phyloP scores from a whole-genome alignment of 768 basidiomycete genomes.

The Mycena haematopus region DNA sequence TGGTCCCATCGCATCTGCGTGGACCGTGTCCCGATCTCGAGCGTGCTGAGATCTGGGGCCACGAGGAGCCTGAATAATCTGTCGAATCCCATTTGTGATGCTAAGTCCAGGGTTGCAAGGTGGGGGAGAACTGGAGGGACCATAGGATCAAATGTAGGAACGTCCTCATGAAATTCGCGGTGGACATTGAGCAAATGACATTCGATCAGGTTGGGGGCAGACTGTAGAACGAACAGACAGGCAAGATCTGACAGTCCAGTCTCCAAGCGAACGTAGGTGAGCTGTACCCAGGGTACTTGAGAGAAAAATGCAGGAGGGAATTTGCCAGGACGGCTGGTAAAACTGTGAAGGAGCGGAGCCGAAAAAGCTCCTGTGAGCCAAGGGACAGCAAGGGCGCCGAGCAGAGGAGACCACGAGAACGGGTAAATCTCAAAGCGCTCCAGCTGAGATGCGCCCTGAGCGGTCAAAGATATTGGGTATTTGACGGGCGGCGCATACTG shows the following conservation, averaged over 20 bases:
- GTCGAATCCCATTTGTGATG: constrained; percentile 20
- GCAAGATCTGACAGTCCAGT: constrained; percentile 17
- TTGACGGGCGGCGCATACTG: constrained; percentile 18
- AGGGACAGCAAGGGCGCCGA: constrained; percentile 1
- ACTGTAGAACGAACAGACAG: constrained; percentile 17
- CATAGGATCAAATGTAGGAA: constrained; percentile 14
- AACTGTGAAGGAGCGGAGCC: constrained; percentile 15
- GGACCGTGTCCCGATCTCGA: constrained; percentile 25
- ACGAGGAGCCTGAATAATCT: constrained; percentile 14
- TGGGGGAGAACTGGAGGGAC: constrained; percentile 3
- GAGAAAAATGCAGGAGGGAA: constrained; percentile 11
- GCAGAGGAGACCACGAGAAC: constrained; percentile 23
- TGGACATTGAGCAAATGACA: constrained; percentile 23
- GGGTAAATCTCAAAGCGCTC: constrained; percentile 20
- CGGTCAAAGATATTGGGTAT: constrained; percentile 19
- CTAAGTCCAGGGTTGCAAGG: constrained; percentile 13
- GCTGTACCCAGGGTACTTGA: constrained; percentile 17
- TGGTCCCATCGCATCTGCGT: constrained; percentile 26
- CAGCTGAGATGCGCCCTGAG: constrained; percentile 18
- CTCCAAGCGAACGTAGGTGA: constrained; percentile 19
- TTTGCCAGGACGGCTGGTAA: constrained; percentile 20
- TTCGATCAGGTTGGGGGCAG: constrained; percentile 19
- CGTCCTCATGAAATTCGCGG: constrained; percentile 2
- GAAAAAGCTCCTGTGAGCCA: constrained; percentile 13
- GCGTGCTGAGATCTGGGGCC: constrained; percentile 7